A percentile compares a stretch with the other conserved stretches of the same genome.
Evolutionary conservation across 495 filamentous ascomycete species (phyloP).

Genomic region (Daldinia childiae): DNA sequence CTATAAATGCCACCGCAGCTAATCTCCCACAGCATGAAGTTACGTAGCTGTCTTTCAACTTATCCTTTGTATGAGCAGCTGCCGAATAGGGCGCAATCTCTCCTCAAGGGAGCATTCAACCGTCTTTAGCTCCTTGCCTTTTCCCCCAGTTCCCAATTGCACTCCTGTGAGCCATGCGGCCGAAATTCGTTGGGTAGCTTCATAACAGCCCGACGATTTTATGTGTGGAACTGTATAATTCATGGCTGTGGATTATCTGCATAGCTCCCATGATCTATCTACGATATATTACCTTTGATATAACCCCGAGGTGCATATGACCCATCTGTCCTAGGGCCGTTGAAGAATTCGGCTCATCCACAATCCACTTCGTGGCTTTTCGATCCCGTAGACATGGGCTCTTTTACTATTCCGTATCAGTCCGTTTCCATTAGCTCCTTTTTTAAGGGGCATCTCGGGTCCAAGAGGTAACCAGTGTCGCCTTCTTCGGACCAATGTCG

Average conservation of each 20-base stretch:
- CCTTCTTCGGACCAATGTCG: conserved; percentile 52
- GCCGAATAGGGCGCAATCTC: conserved; percentile 30
- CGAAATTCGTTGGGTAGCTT: conserved; percentile 33
- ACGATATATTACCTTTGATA: conserved; percentile 50
- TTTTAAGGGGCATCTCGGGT: conserved; percentile 32
- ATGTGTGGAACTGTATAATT: conserved; percentile 21
- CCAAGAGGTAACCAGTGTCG: conserved; percentile 32
- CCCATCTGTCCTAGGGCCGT: conserved; percentile 24
- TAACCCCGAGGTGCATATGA: conserved; percentile 43
- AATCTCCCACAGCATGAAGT: conserved; percentile 31
- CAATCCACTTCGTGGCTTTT: conserved; percentile 16
- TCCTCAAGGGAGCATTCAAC: conserved; percentile 29
- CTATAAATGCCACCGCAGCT: conserved; percentile 33
- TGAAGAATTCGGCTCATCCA: conserved; percentile 31
- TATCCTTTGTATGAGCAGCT: conserved; percentile 39
- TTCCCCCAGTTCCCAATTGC: conserved; percentile 19
- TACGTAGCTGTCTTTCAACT: conserved; percentile 23
- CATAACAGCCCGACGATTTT: conserved; percentile 28
- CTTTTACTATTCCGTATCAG: conserved; percentile 5
- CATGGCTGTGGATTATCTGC: conserved; percentile 36
- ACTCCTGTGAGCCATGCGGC: conserved; percentile 24
- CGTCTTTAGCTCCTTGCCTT: conserved; percentile 17
- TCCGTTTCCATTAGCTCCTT: conserved; percentile 33
- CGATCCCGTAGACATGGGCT: conserved; percentile 17
- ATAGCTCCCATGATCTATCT: conserved; percentile 51